Percentiles rank a stretch among this genome's conserved stretches.
These are phyloP conservation scores for Pterothamnion heteromorphum DNA, from an alignment of 31 red algal species.

Conservation along the genomic window DNA sequence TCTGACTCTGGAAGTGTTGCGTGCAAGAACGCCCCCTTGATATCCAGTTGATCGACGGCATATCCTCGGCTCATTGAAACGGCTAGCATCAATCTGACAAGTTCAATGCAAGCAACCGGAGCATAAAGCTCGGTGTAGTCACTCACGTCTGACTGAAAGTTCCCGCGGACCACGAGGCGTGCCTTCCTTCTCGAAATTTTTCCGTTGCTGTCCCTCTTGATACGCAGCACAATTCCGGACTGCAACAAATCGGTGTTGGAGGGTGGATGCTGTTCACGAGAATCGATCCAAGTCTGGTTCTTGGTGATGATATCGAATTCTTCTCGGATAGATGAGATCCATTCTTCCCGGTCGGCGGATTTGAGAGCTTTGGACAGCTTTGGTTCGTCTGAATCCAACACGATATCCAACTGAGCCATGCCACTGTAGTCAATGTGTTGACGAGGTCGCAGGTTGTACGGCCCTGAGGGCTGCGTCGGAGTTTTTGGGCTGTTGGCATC, in stretches of 20 bases:
- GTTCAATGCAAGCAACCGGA: slow-evolving; percentile 15
- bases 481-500: too few relatives aligned
- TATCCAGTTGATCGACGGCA: slow-evolving; percentile 1
- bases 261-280: background rate
- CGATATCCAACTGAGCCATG: background rate
- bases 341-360: background rate
- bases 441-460: too few relatives aligned
- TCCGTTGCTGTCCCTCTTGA: slow-evolving; percentile 11
- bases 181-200: background rate
- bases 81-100: slow-evolving; percentile 4
- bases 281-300: background rate
- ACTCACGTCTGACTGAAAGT: background rate
- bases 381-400: background rate
- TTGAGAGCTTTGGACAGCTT: background rate
- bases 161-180: background rate
- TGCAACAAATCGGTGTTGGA: background rate
- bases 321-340: background rate
- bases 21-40: background rate
- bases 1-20: background rate
- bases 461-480: too few relatives aligned
- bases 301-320: background rate
- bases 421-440: too few relatives aligned
- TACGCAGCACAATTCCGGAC: background rate
- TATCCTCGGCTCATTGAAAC: background rate
- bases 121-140: background rate